These are phyloP conservation scores for Amanita pseudoporphyria DNA, from an alignment of 768 basidiomycete species.

Conservation along the genomic window DNA sequence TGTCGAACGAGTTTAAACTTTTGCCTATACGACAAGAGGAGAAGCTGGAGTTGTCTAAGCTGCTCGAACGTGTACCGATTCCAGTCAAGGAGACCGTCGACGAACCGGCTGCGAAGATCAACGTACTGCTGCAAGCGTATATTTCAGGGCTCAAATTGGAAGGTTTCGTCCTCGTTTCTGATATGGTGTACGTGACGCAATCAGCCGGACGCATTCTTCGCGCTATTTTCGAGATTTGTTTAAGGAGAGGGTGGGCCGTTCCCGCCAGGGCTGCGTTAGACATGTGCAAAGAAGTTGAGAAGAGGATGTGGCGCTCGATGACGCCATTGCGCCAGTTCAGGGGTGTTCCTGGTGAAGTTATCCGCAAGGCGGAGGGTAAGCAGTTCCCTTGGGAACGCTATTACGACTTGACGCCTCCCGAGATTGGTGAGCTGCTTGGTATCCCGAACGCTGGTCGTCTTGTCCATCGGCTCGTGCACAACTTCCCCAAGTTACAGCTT, in stretches of 20 bases:
- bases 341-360: slow-evolving; percentile 75
- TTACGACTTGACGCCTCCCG: slow-evolving; percentile 85
- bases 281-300: slow-evolving; percentile 94
- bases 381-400: slow-evolving; percentile 99
- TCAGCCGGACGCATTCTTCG: slow-evolving; percentile 95
- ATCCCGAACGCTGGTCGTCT: slow-evolving; percentile 88
- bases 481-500: slow-evolving; percentile 92
- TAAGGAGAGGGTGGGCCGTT: slow-evolving; percentile 96
- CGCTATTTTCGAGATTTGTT: slow-evolving; percentile 95
- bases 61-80: slow-evolving; percentile 91
- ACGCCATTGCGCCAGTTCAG: slow-evolving; percentile 95
- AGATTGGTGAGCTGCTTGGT: slow-evolving; percentile 92
- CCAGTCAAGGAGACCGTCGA: slow-evolving; percentile 96
- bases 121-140: slow-evolving; percentile 90
- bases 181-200: slow-evolving; percentile 96
- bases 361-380: slow-evolving; percentile 90
- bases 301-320: slow-evolving; percentile 95
- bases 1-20: slow-evolving; percentile 92
- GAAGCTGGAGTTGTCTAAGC: slow-evolving; percentile 82
- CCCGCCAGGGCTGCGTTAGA: slow-evolving; percentile 88
- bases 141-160: slow-evolving; percentile 92
- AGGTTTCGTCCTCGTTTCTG: slow-evolving; percentile 80
- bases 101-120: slow-evolving; percentile 95
- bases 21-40: slow-evolving; percentile 83
- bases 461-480: slow-evolving; percentile 89